A percentile compares a stretch with the other conserved stretches of the same genome.
phyloP scores from a whole-genome alignment of 108 stramenopile species.

The Epithemia pelagica region DNA sequence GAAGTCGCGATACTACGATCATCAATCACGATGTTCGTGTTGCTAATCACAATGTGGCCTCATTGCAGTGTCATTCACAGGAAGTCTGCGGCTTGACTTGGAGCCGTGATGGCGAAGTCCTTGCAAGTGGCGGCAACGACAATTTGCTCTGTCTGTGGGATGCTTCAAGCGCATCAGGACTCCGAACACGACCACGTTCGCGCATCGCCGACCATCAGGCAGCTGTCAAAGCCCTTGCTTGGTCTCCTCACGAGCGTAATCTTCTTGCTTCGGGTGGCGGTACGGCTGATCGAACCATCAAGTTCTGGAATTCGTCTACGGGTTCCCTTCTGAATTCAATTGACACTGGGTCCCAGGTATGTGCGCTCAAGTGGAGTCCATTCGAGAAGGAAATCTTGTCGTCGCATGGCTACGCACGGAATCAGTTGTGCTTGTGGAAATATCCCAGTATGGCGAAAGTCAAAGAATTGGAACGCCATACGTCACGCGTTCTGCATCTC shows the following conservation, averaged over 20 bases:
- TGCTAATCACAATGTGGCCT: slow-evolving; percentile 77
- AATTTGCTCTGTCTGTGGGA: slow-evolving; percentile 98
- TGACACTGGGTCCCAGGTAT: slow-evolving; percentile 97
- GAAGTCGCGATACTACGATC: slow-evolving; percentile 87
- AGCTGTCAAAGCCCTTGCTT: slow-evolving; percentile 97
- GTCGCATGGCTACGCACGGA: slow-evolving; percentile 94
- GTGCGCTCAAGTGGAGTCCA: slow-evolving; percentile 91
- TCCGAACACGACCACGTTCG: slow-evolving; percentile 62
- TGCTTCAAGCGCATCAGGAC: slow-evolving; percentile 39
- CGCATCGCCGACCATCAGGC: slow-evolving; percentile 89
- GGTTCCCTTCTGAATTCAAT: slow-evolving; percentile 93
- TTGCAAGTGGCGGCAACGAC: slow-evolving; percentile 97
- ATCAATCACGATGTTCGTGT: slow-evolving; percentile 98
- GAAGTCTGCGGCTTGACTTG: slow-evolving; percentile 97
- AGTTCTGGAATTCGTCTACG: slow-evolving; percentile 97
- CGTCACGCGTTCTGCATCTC: slow-evolving; percentile 94
- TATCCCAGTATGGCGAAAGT: slow-evolving; percentile 98
- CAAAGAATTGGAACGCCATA: slow-evolving; percentile 94
- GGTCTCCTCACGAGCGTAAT: slow-evolving; percentile 96
- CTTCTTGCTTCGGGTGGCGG: slow-evolving; percentile 95
- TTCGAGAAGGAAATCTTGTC: slow-evolving; percentile 95
- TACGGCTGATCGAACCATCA: slow-evolving; percentile 97
- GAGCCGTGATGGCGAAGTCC: slow-evolving; percentile 90
- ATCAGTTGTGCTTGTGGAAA: slow-evolving; percentile 96
- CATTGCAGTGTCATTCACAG: slow-evolving; percentile 72